Evolutionary conservation across 164 flowering plant genomes (phyloP).

Genomic region (Sedum album): DNA sequence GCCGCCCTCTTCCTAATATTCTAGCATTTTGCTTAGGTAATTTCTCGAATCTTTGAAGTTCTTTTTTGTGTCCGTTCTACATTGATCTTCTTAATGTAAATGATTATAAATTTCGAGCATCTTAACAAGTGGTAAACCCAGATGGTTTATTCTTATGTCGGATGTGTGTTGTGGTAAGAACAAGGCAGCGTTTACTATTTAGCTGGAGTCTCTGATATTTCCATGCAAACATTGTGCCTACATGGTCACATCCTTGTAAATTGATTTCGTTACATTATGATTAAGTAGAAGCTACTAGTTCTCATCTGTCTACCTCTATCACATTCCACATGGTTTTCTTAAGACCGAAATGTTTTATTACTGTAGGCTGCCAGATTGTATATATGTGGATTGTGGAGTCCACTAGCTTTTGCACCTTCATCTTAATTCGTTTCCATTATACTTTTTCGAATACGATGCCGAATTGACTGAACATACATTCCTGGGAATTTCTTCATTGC

Average conservation of each 20-base stretch:
- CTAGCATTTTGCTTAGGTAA: slow-evolving; percentile 76
- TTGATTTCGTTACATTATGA: neutral
- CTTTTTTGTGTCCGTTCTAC: neutral
- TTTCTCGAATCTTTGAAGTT: neutral
- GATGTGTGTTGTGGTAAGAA: neutral
- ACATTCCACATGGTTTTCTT: neutral
- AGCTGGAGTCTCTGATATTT: neutral
- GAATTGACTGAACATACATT: neutral
- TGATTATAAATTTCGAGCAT: neutral
- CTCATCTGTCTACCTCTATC: neutral
- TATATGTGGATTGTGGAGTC: neutral
- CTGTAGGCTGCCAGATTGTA: neutral
- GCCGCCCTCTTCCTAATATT: slow-evolving; percentile 95
- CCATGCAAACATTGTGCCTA: neutral
- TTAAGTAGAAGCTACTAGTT: neutral
- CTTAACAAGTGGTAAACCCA: neutral
- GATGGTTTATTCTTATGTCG: neutral
- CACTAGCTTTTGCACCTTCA: neutral
- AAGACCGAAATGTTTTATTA: neutral
- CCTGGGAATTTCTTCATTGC: slow-evolving; percentile 23
- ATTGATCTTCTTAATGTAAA: neutral
- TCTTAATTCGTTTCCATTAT: neutral
- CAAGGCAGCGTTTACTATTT: neutral
- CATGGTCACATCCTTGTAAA: neutral
- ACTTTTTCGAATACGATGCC: neutral